Conservation (phyloP, 768 basidiomycete species). For the Russula olivacea region DNA sequence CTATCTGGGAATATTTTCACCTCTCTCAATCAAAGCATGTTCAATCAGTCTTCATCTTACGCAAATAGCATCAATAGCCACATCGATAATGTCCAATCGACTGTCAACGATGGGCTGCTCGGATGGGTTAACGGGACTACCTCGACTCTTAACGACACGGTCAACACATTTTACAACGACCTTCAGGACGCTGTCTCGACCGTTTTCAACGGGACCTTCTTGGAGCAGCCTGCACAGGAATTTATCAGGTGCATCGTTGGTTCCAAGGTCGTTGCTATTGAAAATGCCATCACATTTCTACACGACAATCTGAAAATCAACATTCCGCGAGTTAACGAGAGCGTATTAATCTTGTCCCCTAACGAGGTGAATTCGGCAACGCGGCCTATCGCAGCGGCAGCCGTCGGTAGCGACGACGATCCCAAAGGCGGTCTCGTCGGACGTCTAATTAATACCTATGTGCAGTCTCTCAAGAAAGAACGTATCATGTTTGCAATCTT, state of each 20-base stretch:
- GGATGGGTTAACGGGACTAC: conserved; percentile 95
- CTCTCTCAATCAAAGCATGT: conserved; percentile 79
- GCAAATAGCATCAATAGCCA: conserved; percentile 71
- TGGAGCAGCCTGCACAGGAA: conserved; percentile 75
- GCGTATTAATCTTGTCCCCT: conserved; percentile 72
- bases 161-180: conserved; percentile 82
- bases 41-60: conserved; percentile 70
- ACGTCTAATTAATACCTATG: conserved; percentile 67
- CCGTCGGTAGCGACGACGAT: conserved; percentile 53
- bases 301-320: conserved; percentile 79
- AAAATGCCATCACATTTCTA: conserved; percentile 85
- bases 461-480: conserved; percentile 67
- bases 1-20: conserved; percentile 67
- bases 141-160: conserved; percentile 76
- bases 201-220: conserved; percentile 79
- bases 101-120: conserved; percentile 82
- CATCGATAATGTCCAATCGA: conserved; percentile 61
- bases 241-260: conserved; percentile 89
- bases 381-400: conserved; percentile 76
- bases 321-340: conserved; percentile 71
- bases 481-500: conserved; percentile 80
- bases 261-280: conserved; percentile 81
- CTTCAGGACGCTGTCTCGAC: conserved; percentile 70
- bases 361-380: conserved; percentile 65
- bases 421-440: conserved; percentile 57